Base-by-base conservation (phyloP, 2,329 filamentous ascomycete species). In the Scedosporium aurantiacum region DNA sequence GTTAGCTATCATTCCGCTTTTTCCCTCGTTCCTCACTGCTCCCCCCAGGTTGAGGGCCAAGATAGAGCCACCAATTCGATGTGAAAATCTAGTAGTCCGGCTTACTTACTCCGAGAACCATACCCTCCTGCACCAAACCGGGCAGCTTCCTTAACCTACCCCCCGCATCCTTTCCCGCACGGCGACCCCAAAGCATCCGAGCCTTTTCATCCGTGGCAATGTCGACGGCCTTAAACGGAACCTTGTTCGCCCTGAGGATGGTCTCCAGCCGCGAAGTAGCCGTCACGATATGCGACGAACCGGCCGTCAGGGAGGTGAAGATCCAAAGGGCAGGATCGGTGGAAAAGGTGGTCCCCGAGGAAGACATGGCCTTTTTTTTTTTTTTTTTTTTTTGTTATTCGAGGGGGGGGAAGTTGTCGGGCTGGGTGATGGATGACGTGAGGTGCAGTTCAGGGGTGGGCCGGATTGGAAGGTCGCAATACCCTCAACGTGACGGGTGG, bases 261-360 rank as follows among this genome's bases (percentile, higher is more conserved):
- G 92, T 97, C 76, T 99, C 93, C 67, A 99, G 85, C 57, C 94
- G 89, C 61, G 92, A 95, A 1, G 94, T 97, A 27, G 92, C 94
- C 47, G 94, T 97, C 70, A 97, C 87, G 72, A 97, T 96, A 74
- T 97, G 91, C 25, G 91, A 96, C 47, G 91, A 96, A 65, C 94
- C 94, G 63, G 94, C 90, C 21, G 94, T 97, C 61, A 99, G 82
- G 60, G 93, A 97, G 63, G 94, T 97, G 78, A 95, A 97, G 68
- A 99, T 88, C 78, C 94, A 99, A 64, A 99, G 85, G 28, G 87
- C 80, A 57, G 87, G 83, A 72, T 90, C 87, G 66, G 78, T 80
- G 66, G 78, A 78, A 71, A 78, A 82, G 60, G 78, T 75, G 56
- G 72, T 71, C 70, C 60, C 58, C 58, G 66, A 61, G 23, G 66